phyloP scores from a whole-genome alignment of 495 filamentous ascomycete species.

The Entonaema liquescens region DNA sequence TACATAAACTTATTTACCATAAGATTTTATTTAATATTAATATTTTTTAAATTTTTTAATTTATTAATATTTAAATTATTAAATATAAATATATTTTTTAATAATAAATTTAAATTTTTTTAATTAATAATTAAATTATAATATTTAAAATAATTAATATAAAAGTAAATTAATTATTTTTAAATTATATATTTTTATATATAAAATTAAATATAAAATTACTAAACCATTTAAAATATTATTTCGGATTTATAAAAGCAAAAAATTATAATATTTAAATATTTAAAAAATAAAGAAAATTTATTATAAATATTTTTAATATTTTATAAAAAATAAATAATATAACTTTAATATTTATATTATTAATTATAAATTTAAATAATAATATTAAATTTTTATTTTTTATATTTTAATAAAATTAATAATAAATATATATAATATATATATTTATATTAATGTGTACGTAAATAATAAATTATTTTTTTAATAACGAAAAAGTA shows the following conservation, averaged over 20 bases:
- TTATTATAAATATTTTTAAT: neutral
- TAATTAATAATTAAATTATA: slow-evolving; percentile 2
- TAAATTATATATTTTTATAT: neutral
- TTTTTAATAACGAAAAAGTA: neutral
- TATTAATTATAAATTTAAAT: neutral
- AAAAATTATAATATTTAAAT: slow-evolving; percentile 4
- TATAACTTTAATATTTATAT: slow-evolving; percentile 1
- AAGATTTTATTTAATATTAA: neutral
- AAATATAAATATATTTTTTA: neutral
- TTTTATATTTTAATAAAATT: neutral
- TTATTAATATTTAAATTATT: slow-evolving; percentile 1
- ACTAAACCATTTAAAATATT: neutral
- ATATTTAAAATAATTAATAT: slow-evolving; percentile 4
- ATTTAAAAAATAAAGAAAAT: neutral
- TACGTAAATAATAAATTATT: neutral
- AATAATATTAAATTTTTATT: neutral
- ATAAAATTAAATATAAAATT: neutral
- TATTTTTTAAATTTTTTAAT: neutral
- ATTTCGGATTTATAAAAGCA: neutral
- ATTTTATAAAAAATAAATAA: neutral
- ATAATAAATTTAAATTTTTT: neutral
- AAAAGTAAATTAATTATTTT: slow-evolving; percentile 3
- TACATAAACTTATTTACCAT: neutral
- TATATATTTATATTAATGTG: neutral
- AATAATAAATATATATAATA: no score